Base-by-base conservation (phyloP, 169 alveolate species). In the Cryptosporidium bovis region DNA sequence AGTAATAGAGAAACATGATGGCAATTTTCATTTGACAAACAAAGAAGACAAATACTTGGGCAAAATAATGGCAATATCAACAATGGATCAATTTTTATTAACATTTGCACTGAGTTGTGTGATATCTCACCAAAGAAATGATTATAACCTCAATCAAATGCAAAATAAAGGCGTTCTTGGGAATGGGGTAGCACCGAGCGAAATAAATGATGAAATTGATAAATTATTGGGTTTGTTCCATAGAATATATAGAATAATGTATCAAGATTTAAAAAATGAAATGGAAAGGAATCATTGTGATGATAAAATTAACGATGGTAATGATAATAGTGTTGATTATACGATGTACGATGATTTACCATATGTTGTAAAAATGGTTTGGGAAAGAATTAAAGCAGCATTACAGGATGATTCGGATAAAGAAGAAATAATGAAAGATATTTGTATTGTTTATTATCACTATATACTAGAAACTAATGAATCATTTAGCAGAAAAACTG, bases 361-460 rank as follows among this genome's bases (percentile, higher is more conserved):
- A 24, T 77, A 77, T 77, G 51, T 77, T 8, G 71, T 77, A 27
- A 77, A 62, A 46, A 62, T 60, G 60, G 87, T 77, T 5, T 77
- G 64, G 77, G 71, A 77, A 10, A 77, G 34, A 16, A 50, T 77
- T 60, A 56, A 56, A 48, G 4, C 60, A 10, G 69, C 87, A 7
- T 12, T 77, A 48, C 77, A 56, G 29, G 87, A 66, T 18, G 77
- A 77, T 40, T 29, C 64, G 5, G 87, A 77, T 62, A 46, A 40
- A 8, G 27, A 36, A 12, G 87, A 77, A 44, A 77, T 71, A 20
- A 77, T 77, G 27, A 77, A 77, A n/a, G 87, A 77, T 46, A 77
- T 77, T 27, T 77, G 87, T 40, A 50, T 77, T 56, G 87, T 77
- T 34, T 77, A 77, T 62, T 77, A 77, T 77, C 87, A 77, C 44